These are phyloP conservation scores for Pleochaeta shiraiana DNA, from an alignment of 2,329 filamentous ascomycete species.

Conservation along the genomic window DNA sequence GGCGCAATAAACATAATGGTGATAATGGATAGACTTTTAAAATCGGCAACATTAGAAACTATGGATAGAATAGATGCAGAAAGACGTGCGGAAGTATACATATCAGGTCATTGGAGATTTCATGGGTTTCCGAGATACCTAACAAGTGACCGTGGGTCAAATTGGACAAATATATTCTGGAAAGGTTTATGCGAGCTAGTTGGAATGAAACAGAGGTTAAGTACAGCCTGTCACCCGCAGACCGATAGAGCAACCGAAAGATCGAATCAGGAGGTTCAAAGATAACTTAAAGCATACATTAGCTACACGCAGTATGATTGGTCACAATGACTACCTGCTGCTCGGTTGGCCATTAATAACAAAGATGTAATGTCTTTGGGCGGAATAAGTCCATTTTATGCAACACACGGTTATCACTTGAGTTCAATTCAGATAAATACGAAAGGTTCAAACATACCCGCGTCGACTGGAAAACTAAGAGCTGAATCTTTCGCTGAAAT, in stretches of 20 bases:
- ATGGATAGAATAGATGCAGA: constrained; percentile 4
- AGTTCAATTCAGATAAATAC: background rate
- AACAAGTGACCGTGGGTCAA: background rate
- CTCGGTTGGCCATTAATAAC: background rate
- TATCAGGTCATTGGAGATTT: background rate
- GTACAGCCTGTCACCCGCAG: background rate
- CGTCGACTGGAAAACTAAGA: background rate
- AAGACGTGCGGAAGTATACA: background rate
- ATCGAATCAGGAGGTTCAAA: constrained; percentile 2
- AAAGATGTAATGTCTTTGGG: background rate
- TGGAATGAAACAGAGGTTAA: background rate
- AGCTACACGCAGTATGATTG: background rate
- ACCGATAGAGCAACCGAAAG: constrained; percentile 3
- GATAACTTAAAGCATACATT: background rate
- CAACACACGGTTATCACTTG: background rate
- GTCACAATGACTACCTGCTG: background rate
- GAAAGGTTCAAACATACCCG: background rate
- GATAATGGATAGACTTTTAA: background rate
- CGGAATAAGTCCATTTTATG: background rate
- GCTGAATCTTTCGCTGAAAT: background rate
- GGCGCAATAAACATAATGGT: constrained; percentile 4
- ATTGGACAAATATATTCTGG: constrained; percentile 4
- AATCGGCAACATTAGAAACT: background rate
- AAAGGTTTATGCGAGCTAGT: constrained; percentile 1
- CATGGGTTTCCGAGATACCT: background rate